phyloP scores from a whole-genome alignment of 352 stramenopile genomes.

The Saprolegnia diclina region DNA sequence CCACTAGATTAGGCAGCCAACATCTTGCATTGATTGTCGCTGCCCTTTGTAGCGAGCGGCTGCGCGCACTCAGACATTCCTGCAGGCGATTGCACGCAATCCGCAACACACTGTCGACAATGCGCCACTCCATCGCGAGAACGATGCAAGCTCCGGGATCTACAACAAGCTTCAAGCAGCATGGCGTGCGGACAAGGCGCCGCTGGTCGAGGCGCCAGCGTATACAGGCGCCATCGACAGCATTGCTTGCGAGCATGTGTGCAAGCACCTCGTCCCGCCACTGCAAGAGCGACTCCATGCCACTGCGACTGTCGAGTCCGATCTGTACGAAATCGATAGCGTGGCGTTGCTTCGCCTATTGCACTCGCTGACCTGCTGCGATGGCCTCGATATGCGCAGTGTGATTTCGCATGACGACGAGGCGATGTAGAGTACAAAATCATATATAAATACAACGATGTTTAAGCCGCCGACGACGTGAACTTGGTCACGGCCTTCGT shows the following conservation, averaged over 20 bases:
- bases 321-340: background rate
- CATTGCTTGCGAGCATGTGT: background rate
- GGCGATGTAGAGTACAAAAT: background rate
- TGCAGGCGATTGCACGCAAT: conserved; percentile 7
- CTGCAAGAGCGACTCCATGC: conserved; percentile 6
- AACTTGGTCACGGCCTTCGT: conserved; percentile 96
- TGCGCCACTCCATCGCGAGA: background rate
- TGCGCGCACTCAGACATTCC: conserved; percentile 5
- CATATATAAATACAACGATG: background rate
- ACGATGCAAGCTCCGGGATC: background rate
- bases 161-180: conserved; percentile 9
- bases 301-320: background rate
- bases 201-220: background rate
- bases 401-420: background rate
- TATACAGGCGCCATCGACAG: background rate
- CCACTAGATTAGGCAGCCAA: background rate
- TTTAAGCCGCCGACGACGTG: conserved; percentile 74
- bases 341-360: conserved; percentile 9
- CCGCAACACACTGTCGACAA: conserved; percentile 3
- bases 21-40: background rate
- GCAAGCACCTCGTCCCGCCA: background rate
- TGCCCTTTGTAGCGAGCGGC: background rate
- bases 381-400: conserved; percentile 22
- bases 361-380: conserved; percentile 22
- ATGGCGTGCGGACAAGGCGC: background rate